These are phyloP conservation scores for Lactifluus subvellereus DNA, from an alignment of 768 basidiomycete genomes.

Conservation along the genomic window DNA sequence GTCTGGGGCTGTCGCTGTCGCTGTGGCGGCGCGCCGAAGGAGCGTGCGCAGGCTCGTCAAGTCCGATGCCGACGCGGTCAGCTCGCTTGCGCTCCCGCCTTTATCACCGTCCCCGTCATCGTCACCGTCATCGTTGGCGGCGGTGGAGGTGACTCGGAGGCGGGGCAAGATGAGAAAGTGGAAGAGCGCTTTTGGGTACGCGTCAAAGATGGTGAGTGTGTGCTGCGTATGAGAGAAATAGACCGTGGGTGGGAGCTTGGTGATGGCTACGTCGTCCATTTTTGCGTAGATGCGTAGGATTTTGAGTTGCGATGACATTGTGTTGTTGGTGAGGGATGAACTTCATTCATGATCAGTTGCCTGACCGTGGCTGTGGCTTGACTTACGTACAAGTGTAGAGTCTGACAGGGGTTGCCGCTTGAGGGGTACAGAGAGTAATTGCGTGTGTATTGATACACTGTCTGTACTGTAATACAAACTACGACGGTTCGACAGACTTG, in stretches of 20 bases:
- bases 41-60: constrained; percentile 14
- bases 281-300: constrained; percentile 59
- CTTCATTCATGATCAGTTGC: too few species aligned
- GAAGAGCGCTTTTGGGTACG: constrained; percentile 77
- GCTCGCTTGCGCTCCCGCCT: background rate
- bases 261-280: constrained; percentile 35
- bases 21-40: constrained; percentile 40
- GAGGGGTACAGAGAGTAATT: too few species aligned
- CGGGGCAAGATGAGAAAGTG: constrained; percentile 84
- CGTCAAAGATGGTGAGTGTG: constrained; percentile 66
- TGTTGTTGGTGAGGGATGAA: too few species aligned
- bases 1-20: too few species aligned
- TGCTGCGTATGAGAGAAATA: constrained; percentile 50
- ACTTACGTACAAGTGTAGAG: too few species aligned
- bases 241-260: constrained; percentile 51
- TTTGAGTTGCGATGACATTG: constrained; percentile 32
- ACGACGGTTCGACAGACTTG: background rate
- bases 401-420: background rate
- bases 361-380: too few species aligned
- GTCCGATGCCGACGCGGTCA: constrained; percentile 10
- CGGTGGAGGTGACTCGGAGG: constrained; percentile 30
- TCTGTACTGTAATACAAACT: background rate
- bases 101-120: too few species aligned
- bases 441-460: too few species aligned
- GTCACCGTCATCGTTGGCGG: background rate